Evolutionary conservation across 352 stramenopile species (phyloP).

Genomic region (Phytophthora macrochlamydospora): DNA sequence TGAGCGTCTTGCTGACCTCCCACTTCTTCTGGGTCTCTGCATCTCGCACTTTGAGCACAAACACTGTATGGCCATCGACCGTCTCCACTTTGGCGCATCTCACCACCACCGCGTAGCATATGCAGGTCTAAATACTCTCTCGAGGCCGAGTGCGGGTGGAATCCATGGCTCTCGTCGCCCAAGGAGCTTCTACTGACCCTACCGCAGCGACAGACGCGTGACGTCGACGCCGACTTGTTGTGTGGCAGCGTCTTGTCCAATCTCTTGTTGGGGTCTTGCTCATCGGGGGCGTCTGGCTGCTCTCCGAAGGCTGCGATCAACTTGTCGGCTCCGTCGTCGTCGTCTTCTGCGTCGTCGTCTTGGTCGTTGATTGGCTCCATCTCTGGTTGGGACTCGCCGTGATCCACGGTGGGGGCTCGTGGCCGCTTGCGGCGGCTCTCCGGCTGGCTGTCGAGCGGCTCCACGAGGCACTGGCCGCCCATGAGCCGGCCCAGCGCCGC

Average conservation of each 20-base stretch:
- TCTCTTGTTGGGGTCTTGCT: conserved; percentile 33
- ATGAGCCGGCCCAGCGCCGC: conserved; percentile 47
- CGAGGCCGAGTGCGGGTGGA: conserved; percentile 36
- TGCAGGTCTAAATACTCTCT: conserved; percentile 56
- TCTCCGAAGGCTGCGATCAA: conserved; percentile 44
- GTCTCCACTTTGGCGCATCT: conserved; percentile 48
- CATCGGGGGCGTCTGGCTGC: conserved; percentile 20
- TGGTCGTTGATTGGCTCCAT: conserved; percentile 24
- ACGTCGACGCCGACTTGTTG: conserved; percentile 26
- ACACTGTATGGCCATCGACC: conserved; percentile 36
- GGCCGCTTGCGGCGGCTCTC: conserved; percentile 31
- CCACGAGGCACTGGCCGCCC: conserved; percentile 49
- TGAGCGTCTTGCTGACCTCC: conserved; percentile 60
- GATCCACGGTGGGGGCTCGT: conserved; percentile 19
- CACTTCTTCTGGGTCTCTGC: conserved; percentile 62
- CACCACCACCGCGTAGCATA: conserved; percentile 50
- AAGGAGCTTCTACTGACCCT: conserved; percentile 15
- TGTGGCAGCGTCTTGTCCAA: conserved; percentile 22
- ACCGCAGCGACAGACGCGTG: conserved; percentile 32
- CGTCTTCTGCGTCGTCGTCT: conserved; percentile 19
- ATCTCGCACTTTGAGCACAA: conserved; percentile 57
- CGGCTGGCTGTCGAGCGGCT: conserved; percentile 32
- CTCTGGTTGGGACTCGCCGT: conserved; percentile 1
- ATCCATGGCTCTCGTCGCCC: conserved; percentile 18
- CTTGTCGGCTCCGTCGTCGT: conserved; percentile 38